Percentiles rank a stretch among this genome's conserved stretches.
These are phyloP conservation scores for Solanum verrucosum DNA, from an alignment of 257 asterid genomes.

Conservation along the genomic window DNA sequence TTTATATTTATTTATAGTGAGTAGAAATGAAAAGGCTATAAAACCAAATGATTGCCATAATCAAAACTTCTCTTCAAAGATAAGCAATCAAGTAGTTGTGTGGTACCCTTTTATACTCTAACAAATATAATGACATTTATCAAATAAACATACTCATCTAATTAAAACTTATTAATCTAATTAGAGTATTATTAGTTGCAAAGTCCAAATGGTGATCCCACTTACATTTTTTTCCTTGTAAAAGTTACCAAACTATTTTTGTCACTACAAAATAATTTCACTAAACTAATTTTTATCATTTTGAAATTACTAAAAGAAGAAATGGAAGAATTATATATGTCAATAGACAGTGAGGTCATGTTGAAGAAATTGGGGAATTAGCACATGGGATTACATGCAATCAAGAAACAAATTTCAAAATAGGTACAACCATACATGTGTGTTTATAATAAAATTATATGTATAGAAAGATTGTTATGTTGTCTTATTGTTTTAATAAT, in stretches of 20 bases:
- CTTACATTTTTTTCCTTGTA: neutral
- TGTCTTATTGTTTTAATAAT: neutral
- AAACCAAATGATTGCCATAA: neutral
- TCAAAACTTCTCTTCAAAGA: constrained; percentile 25
- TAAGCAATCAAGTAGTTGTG: constrained; percentile 27
- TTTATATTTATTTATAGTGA: neutral
- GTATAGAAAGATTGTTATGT: neutral
- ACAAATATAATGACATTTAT: constrained; percentile 14
- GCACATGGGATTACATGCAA: constrained; percentile 3
- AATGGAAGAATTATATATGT: neutral
- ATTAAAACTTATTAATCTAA: neutral
- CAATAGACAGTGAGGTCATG: neutral
- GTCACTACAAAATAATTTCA: neutral
- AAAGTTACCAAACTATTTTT: neutral
- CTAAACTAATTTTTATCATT: neutral
- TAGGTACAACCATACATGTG: neutral
- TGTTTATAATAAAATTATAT: too few relatives aligned
- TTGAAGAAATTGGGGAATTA: neutral
- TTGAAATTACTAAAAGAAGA: neutral
- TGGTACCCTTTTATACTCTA: constrained; percentile 10
- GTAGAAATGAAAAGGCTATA: neutral
- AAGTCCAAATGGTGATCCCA: neutral
- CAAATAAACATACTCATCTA: neutral
- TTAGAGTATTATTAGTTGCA: neutral
- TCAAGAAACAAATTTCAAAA: neutral